Evolutionary conservation across 805 yeast genomes (phyloP).

Genomic region (Cyberlindnera maclurae): DNA sequence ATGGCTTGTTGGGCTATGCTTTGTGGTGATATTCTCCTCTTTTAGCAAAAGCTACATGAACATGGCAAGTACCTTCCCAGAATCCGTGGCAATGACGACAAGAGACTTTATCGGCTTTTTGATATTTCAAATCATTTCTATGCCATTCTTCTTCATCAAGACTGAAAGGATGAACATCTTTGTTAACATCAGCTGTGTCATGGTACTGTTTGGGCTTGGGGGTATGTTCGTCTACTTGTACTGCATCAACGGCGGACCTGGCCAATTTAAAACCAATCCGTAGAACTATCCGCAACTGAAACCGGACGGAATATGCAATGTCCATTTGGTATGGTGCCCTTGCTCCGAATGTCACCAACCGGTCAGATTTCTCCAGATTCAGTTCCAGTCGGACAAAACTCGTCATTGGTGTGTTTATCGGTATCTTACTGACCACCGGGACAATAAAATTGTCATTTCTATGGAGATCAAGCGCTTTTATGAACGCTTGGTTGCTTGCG

Average conservation of each 20-base stretch:
- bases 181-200: conserved; percentile 29
- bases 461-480: not conserved
- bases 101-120: conserved; percentile 37
- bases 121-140: conserved; percentile 36
- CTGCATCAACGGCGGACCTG: conserved; percentile 30
- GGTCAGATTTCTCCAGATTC: conserved; percentile 35
- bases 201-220: conserved; percentile 33
- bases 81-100: conserved; percentile 31
- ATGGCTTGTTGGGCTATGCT: conserved; percentile 36
- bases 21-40: conserved; percentile 30
- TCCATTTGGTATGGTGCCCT: conserved; percentile 35
- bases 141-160: conserved; percentile 33
- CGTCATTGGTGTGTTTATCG: conserved; percentile 25
- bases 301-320: conserved; percentile 34
- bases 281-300: conserved; percentile 20
- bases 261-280: conserved; percentile 25
- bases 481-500: not conserved
- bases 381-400: conserved; percentile 24
- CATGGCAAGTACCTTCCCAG: conserved; percentile 32
- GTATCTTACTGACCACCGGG: conserved; percentile 18
- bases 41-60: conserved; percentile 29
- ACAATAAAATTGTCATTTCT: not conserved
- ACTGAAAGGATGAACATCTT: conserved; percentile 37
- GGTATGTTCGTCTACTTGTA: conserved; percentile 33
- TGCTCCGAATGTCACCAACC: conserved; percentile 33